Conservation (phyloP, 768 basidiomycete genomes). For the Russula vinacea region DNA sequence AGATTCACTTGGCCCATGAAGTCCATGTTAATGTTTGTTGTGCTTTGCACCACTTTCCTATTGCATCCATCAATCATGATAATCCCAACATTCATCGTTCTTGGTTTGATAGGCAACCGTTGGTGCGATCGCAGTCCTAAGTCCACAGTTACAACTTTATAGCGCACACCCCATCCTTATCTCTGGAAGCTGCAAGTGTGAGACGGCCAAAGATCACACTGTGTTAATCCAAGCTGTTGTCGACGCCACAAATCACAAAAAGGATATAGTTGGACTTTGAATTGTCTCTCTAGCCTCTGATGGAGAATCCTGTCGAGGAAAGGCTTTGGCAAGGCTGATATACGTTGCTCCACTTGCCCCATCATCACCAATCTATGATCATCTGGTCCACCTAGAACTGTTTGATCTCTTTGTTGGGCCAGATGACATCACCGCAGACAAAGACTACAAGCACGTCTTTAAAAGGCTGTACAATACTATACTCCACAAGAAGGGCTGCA, state of each 20-base stretch:
- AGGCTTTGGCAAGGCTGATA: not conserved
- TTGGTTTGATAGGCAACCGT: slow-evolving; percentile 11
- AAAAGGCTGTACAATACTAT: not conserved
- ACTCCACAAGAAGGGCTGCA: not conserved
- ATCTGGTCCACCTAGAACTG: not conserved
- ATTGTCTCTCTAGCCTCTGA: slow-evolving; percentile 3
- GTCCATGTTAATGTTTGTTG: not conserved
- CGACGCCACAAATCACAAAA: not conserved
- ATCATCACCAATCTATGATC: not conserved
- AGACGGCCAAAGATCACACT: not conserved
- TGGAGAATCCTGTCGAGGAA: not conserved
- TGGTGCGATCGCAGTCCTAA: slow-evolving; percentile 1
- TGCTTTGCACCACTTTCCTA: no score
- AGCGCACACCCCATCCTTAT: slow-evolving; percentile 2
- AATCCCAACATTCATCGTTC: no score
- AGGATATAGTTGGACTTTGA: not conserved
- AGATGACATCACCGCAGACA: slow-evolving; percentile 12
- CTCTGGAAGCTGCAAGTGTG: slow-evolving; percentile 9
- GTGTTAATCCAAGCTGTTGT: not conserved
- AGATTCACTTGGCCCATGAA: slow-evolving; percentile 3
- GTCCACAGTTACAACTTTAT: not conserved
- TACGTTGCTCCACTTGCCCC: not conserved
- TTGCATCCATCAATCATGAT: no score
- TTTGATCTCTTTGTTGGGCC: not conserved
- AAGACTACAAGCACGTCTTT: slow-evolving; percentile 7